Conservation (phyloP, 225 moss, liverwort and hornwort genomes). For the Bryoerythrophyllum caledonicum region DNA sequence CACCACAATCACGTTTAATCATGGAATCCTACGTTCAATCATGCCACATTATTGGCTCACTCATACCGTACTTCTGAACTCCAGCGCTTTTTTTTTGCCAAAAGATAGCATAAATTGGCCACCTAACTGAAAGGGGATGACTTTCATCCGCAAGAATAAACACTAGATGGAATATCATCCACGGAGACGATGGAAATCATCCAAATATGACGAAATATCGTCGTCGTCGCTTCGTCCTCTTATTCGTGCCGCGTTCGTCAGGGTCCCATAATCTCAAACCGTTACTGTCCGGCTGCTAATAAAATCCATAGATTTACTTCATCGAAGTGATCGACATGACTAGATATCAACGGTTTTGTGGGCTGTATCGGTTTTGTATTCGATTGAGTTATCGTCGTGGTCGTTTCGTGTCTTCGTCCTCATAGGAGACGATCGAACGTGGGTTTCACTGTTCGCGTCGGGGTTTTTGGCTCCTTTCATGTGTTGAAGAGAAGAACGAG, state of each 20-base stretch:
- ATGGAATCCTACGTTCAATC: slow-evolving; percentile 18
- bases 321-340: too few species aligned
- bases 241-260: background rate
- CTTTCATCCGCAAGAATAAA: background rate
- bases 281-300: too few species aligned
- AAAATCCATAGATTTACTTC: too few species aligned
- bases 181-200: background rate
- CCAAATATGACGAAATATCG: background rate
- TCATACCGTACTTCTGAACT: background rate
- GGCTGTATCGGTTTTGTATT: background rate
- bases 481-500: background rate
- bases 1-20: background rate
- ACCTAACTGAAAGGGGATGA: background rate
- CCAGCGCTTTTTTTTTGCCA: background rate
- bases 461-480: background rate
- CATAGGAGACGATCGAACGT: background rate
- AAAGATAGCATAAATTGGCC: background rate
- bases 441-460: background rate
- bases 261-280: background rate
- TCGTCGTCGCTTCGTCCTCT: too few species aligned
- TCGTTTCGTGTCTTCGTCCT: background rate
- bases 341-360: too few species aligned
- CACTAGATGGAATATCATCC: background rate
- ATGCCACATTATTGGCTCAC: slow-evolving; percentile 24
- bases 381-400: background rate